A percentile compares a stretch with the other conserved stretches of the same genome.
These are phyloP conservation scores for Aureoboletus auriporus DNA, from an alignment of 768 basidiomycete genomes.

Conservation along the genomic window DNA sequence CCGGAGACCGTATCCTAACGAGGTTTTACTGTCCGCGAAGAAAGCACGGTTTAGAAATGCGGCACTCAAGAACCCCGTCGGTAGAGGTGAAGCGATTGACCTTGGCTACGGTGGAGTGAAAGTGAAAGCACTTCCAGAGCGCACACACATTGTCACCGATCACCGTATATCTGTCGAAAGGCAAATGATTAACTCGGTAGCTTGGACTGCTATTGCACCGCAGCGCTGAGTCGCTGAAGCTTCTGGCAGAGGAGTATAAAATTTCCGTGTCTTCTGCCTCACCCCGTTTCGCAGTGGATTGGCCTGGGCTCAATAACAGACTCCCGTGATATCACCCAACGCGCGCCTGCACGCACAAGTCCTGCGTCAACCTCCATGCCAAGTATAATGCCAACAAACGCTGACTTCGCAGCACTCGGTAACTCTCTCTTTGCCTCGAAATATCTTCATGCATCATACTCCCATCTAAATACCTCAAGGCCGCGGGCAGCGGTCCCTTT, in stretches of 20 bases:
- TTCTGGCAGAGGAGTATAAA: slow-evolving; percentile 51
- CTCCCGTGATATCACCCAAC: slow-evolving; percentile 53
- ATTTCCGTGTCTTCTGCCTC: too few relatives aligned
- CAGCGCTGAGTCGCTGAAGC: slow-evolving; percentile 39
- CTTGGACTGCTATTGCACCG: slow-evolving; percentile 41
- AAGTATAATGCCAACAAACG: slow-evolving; percentile 68
- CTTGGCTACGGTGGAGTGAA: slow-evolving; percentile 67
- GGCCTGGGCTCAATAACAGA: slow-evolving; percentile 60
- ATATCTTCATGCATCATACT: slow-evolving; percentile 74
- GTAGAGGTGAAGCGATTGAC: slow-evolving; percentile 78
- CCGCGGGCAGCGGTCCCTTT: slow-evolving; percentile 82
- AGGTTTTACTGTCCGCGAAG: slow-evolving; percentile 50
- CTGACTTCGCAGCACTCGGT: slow-evolving; percentile 68
- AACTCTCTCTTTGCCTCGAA: slow-evolving; percentile 89
- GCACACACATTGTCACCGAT: slow-evolving; percentile 63
- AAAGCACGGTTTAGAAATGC: slow-evolving; percentile 39
- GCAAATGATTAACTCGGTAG: slow-evolving; percentile 38
- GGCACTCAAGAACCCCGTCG: slow-evolving; percentile 42
- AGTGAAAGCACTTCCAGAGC: slow-evolving; percentile 77
- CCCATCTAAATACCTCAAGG: slow-evolving; percentile 88
- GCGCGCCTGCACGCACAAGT: slow-evolving; percentile 80
- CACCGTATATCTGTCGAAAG: slow-evolving; percentile 65
- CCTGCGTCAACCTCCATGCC: slow-evolving; percentile 53
- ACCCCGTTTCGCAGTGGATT: slow-evolving; percentile 72
- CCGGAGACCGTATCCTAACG: slow-evolving; percentile 48